Conservation (phyloP, 1,284 basidiomycete genomes). For the Somion occarium region DNA sequence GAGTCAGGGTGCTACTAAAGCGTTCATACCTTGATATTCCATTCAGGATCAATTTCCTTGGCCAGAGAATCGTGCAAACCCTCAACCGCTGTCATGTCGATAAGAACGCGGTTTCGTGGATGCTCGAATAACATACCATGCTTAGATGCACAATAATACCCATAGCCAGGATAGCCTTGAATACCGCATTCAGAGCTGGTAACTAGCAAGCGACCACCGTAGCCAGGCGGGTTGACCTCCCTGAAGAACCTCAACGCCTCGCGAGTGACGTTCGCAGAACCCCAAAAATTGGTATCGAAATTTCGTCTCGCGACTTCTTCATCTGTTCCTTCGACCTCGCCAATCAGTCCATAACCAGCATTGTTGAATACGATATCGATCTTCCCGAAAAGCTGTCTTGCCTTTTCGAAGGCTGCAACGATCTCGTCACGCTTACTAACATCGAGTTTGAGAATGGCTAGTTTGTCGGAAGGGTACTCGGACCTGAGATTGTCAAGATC, state of each 20-base stretch:
- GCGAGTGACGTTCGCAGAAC: conserved; percentile 26
- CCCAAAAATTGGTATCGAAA: conserved; percentile 37
- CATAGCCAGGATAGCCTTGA: conserved; percentile 16
- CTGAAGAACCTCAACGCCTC: conserved; percentile 34
- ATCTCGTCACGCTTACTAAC: conserved; percentile 30
- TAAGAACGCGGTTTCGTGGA: neutral
- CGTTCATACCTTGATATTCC: conserved; percentile 38
- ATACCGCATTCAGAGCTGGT: conserved; percentile 26
- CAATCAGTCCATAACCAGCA: conserved; percentile 26
- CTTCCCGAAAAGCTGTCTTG: conserved; percentile 32
- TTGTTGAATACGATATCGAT: conserved; percentile 43
- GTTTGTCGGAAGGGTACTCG: conserved; percentile 15
- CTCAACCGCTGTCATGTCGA: conserved; percentile 22
- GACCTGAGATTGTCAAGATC: conserved; percentile 19
- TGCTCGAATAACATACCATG: conserved; percentile 16
- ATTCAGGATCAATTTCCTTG: conserved; percentile 31
- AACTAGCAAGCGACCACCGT: conserved; percentile 31
- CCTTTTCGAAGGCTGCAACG: conserved; percentile 28
- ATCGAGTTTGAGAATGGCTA: conserved; percentile 36
- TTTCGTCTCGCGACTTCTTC: conserved; percentile 25
- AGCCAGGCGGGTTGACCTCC: conserved; percentile 29
- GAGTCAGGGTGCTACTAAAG: neutral
- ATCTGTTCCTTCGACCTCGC: conserved; percentile 32
- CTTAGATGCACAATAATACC: conserved; percentile 29
- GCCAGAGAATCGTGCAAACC: conserved; percentile 29